Base-by-base conservation (phyloP, 2,329 filamentous ascomycete genomes). In the Dactylellina sp. region DNA sequence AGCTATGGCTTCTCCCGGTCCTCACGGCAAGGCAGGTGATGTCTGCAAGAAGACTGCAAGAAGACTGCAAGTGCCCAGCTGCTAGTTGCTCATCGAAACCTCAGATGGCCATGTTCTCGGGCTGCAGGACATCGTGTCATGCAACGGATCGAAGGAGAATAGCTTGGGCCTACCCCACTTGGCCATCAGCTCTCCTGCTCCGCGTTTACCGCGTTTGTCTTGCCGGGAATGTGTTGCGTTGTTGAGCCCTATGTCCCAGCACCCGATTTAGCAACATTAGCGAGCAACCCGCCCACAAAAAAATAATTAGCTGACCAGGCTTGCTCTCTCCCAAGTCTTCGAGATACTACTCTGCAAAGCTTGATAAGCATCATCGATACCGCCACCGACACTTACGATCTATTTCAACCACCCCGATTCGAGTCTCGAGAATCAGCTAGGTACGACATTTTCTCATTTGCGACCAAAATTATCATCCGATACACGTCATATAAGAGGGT, bases 211-310 rank as follows among this genome's bases (percentile, higher is more conserved):
- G 68, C 68, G 68, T 14, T 40, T 72, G 12, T 1, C 0, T 14
- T 56, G 16, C 22, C 70, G 47, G 37, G n/a, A 22, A 55, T 61
- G 70, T 66, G 70, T 74, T 74, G 70, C 37, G 50, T 46, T 62
- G 61, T 74, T 74, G 70, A 74, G 70, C 70, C 70, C 70, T 74
- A 74, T 64, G 24, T 53, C 32, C 46, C 37, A 12, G 24, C 16
- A 11, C 66, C 60, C 24, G 37, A 64, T 63, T 24, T 1, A 24
- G 66, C 25, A 72, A 55, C n/a, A 35, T 62, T 61, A 66, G 70
- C 70, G 70, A 74, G 70, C 11, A 2, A 25, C 11, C 25, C 50
- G 55, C 70, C 70, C 70, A 74, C 70, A 74, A 65, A 66, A 68
- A 74, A 74, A 61, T 74, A 74, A 66, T 74, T 62, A 24, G 57